phyloP scores from a whole-genome alignment of 176 grass and related monocot species.

The Ensete ventricosum region DNA sequence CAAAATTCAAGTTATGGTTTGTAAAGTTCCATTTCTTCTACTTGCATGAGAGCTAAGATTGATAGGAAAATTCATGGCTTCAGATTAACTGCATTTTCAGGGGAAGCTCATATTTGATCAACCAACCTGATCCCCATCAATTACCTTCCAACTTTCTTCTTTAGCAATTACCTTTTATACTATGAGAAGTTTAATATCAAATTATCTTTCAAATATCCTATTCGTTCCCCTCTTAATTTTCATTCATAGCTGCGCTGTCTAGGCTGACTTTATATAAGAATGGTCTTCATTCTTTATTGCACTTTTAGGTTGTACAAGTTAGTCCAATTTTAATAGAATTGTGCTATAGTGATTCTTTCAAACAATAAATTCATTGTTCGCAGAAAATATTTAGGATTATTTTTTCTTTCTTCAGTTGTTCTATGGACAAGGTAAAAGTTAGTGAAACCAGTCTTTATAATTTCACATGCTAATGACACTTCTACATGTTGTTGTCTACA shows the following conservation, averaged over 20 bases:
- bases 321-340: neutral
- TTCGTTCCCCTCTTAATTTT: neutral
- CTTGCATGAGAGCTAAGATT: neutral
- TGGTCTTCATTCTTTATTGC: neutral
- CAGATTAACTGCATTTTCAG: neutral
- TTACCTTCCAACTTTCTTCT: too few relatives aligned
- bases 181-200: too few relatives aligned
- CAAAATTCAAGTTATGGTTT: neutral
- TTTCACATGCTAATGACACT: neutral
- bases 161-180: too few relatives aligned
- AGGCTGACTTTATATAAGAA: neutral
- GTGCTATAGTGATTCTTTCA: neutral
- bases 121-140: too few relatives aligned
- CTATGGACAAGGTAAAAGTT: neutral
- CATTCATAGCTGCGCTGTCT: neutral
- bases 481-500: neutral
- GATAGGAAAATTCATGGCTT: neutral
- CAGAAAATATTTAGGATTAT: neutral
- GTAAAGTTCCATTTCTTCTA: neutral
- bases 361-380: neutral
- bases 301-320: neutral
- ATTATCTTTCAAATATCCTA: too few relatives aligned
- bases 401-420: neutral
- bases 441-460: neutral
- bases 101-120: neutral